Percentiles rank a stretch among this genome's conserved stretches.
phyloP scores from a whole-genome alignment of 2,329 filamentous ascomycete species.

The Colletotrichum australisinense region DNA sequence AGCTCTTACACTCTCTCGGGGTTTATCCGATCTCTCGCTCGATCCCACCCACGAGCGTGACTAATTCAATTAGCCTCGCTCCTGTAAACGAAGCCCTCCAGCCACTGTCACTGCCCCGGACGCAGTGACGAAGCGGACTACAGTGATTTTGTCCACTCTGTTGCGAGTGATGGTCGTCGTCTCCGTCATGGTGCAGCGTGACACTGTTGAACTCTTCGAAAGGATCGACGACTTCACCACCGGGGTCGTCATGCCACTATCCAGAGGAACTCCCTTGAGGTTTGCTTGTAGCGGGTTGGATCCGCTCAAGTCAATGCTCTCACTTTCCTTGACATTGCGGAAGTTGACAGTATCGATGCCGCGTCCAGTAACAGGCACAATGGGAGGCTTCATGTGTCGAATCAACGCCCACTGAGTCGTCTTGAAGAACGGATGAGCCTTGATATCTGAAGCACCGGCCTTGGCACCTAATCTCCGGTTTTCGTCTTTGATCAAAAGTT shows the following conservation, averaged over 20 bases:
- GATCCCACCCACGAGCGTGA: background rate
- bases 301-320: constrained; percentile 87
- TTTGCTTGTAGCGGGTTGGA: constrained; percentile 57
- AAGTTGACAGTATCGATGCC: constrained; percentile 97
- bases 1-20: background rate
- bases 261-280: constrained; percentile 84
- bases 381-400: constrained; percentile 97
- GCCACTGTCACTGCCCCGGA: background rate
- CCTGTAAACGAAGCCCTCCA: background rate
- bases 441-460: constrained; percentile 96
- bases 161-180: constrained; percentile 65
- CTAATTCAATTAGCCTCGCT: background rate
- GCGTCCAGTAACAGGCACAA: constrained; percentile 90
- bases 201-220: constrained; percentile 99
- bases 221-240: constrained; percentile 82
- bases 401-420: constrained; percentile 97
- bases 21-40: background rate
- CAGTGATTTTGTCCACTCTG: constrained; percentile 38
- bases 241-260: constrained; percentile 86
- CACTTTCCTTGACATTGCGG: constrained; percentile 96
- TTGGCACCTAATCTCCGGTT: constrained; percentile 92
- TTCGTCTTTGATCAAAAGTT: constrained; percentile 98
- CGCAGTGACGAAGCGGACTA: background rate
- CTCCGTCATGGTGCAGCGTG: constrained; percentile 95
- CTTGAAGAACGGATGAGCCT: constrained; percentile 95